Percentiles rank a stretch among this genome's conserved stretches.
Evolutionary conservation across 352 stramenopile species (phyloP).

Genomic region (Thraustochytrium striatum): DNA sequence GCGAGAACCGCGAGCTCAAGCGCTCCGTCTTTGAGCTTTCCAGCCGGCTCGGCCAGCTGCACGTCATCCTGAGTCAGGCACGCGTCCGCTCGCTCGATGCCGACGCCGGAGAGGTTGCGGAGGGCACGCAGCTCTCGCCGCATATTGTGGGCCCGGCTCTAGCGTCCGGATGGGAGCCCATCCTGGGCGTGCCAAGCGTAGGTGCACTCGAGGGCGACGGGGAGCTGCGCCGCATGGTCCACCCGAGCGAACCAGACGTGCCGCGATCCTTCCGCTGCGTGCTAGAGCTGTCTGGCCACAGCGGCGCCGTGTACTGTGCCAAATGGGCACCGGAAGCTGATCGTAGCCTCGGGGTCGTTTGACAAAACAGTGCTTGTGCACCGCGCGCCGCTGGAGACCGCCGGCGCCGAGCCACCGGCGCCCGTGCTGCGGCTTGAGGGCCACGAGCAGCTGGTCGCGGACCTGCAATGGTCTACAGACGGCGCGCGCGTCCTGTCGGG

Average conservation of each 20-base stretch:
- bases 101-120: neutral
- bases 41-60: constrained; percentile 32
- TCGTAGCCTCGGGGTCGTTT: constrained; percentile 35
- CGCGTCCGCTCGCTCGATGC: constrained; percentile 6
- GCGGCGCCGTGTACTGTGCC: constrained; percentile 29
- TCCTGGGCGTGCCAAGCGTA: too few species aligned
- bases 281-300: neutral
- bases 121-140: neutral
- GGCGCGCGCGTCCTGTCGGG: constrained; percentile 55
- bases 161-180: too few species aligned
- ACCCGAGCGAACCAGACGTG: too few species aligned
- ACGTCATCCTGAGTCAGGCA: constrained; percentile 16
- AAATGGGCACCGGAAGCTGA: constrained; percentile 28
- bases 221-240: too few species aligned
- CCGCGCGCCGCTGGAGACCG: neutral
- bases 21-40: constrained; percentile 76
- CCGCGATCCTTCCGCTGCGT: neutral
- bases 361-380: neutral
- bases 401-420: neutral
- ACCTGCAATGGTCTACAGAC: constrained; percentile 52
- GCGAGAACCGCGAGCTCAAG: constrained; percentile 80
- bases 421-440: neutral
- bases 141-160: too few species aligned
- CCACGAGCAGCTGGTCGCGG: constrained; percentile 9
- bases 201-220: too few species aligned